A percentile compares a stretch with the other conserved stretches of the same genome.
Evolutionary conservation across 331 rosid species (phyloP).

Genomic region (Pyracantha coccinea): DNA sequence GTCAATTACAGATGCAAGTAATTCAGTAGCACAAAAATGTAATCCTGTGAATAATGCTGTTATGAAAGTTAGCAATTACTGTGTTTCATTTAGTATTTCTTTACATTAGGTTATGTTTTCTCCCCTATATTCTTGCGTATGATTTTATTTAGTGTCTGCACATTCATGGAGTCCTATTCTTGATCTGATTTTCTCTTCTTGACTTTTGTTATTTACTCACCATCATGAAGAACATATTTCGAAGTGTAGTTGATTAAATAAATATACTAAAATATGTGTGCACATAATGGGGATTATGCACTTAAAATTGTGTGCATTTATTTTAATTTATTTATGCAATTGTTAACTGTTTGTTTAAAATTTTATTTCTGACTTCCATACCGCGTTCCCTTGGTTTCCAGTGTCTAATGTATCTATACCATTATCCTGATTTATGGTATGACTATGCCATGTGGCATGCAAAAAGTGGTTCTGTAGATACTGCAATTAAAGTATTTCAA

Average conservation of each 20-base stretch:
- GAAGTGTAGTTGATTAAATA: background rate
- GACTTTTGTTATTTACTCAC: background rate
- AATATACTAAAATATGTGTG: background rate
- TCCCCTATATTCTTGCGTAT: background rate
- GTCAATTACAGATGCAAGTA: background rate
- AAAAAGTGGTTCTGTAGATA: slow-evolving; percentile 79
- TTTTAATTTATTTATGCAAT: background rate
- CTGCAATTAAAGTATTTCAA: slow-evolving; percentile 95
- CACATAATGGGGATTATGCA: background rate
- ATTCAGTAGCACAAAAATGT: background rate
- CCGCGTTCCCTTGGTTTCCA: slow-evolving; percentile 24
- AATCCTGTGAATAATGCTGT: background rate
- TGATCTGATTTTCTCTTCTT: background rate
- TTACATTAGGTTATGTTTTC: background rate
- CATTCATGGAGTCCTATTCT: background rate
- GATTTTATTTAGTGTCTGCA: background rate
- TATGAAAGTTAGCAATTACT: background rate
- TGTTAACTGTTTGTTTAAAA: background rate
- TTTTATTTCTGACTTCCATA: background rate
- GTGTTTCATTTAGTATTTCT: background rate
- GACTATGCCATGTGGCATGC: slow-evolving; percentile 98
- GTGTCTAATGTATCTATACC: slow-evolving; percentile 97
- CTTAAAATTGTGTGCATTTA: background rate
- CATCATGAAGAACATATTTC: background rate
- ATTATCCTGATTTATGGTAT: slow-evolving; percentile 94